Base-by-base conservation (phyloP, 345 rosid species). In the Eucalyptus fibrosa region DNA sequence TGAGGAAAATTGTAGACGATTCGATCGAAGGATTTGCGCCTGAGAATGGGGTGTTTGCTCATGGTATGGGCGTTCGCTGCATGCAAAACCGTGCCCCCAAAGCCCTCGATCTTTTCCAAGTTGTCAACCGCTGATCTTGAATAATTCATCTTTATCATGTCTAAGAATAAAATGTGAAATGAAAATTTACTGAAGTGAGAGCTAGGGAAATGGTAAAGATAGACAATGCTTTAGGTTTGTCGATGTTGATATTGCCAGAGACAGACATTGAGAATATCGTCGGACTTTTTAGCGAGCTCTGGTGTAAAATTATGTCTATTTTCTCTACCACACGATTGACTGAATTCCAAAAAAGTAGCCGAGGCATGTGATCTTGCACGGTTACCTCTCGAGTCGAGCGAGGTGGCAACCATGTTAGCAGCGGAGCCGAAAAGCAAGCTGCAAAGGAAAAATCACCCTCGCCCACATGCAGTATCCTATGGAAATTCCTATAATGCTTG, bases 391-490 rank as follows among this genome's bases (percentile, higher is more conserved):
- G 91, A 91, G 94, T 96, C 96, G 3, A 93, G 91, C 51, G 95
- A 89, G 55, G 95, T 94, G 4, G 96, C 95, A 4, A 90, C 92
- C 50, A 94, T 90, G 89, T 95, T 94, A 17, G 86, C 3, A 26
- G 95, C 95, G 19, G 93, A 92, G 40, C 94, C 93, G 72, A 96
- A 94, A 93, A 91, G 92, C 91, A 93, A 49, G 86, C 88, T 12
- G 95, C 89, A 88, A 96, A 94, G 4, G 96, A 94, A 88, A 95
- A 96, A 90, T 94, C 94, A 9, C 96, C 97, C 89, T 96, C 96
- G 6, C 96, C 97, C 8, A 93, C 96, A 23, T 93, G 87, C 51
- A 93, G 92, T 87, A 94, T 95, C 37, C 90, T 87, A 16, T 95
- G 93, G 24, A 51, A 80, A 80, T 91, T 91, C 50, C 85, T 90